phyloP scores from a whole-genome alignment of 2,329 filamentous ascomycete genomes.

The Parafenestella ontariensis region DNA sequence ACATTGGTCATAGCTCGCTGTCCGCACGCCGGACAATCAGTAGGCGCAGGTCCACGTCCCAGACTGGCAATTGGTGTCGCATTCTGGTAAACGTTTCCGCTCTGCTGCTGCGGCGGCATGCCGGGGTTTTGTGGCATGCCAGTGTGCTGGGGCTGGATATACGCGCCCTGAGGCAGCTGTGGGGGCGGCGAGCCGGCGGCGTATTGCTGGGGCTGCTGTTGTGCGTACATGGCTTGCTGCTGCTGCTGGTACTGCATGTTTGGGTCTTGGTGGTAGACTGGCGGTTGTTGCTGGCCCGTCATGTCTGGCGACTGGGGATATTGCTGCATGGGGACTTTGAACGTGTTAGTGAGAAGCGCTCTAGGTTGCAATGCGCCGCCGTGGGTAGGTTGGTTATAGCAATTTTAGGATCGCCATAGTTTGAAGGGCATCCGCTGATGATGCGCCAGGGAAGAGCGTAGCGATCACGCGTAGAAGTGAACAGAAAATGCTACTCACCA shows the following conservation, averaged over 20 bases:
- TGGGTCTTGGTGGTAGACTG: slow-evolving; percentile 44
- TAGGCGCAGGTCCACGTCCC: slow-evolving; percentile 49
- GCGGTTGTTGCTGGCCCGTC: slow-evolving; percentile 38
- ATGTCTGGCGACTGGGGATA: slow-evolving; percentile 44
- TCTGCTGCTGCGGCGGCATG: slow-evolving; percentile 45
- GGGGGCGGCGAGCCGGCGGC: slow-evolving; percentile 30
- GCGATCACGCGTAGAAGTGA: background rate
- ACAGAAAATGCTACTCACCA: slow-evolving; percentile 29
- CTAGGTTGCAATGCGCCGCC: background rate
- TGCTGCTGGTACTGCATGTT: slow-evolving; percentile 33
- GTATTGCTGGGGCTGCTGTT: slow-evolving; percentile 16
- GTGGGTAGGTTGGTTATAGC: no score
- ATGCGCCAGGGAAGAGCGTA: background rate
- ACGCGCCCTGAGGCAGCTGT: slow-evolving; percentile 30
- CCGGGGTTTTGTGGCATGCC: slow-evolving; percentile 35
- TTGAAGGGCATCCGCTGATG: background rate
- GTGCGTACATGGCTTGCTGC: slow-evolving; percentile 25
- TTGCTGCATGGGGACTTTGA: slow-evolving; percentile 47
- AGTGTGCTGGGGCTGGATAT: slow-evolving; percentile 22
- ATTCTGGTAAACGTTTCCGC: slow-evolving; percentile 45
- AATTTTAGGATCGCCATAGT: background rate
- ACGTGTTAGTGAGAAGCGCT: slow-evolving; percentile 16
- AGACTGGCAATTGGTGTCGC: slow-evolving; percentile 44
- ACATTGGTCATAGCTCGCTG: slow-evolving; percentile 50
- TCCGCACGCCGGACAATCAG: slow-evolving; percentile 58